These are phyloP conservation scores for Hippophae gyantsensis DNA, from an alignment of 306 rosid species.

Conservation along the genomic window DNA sequence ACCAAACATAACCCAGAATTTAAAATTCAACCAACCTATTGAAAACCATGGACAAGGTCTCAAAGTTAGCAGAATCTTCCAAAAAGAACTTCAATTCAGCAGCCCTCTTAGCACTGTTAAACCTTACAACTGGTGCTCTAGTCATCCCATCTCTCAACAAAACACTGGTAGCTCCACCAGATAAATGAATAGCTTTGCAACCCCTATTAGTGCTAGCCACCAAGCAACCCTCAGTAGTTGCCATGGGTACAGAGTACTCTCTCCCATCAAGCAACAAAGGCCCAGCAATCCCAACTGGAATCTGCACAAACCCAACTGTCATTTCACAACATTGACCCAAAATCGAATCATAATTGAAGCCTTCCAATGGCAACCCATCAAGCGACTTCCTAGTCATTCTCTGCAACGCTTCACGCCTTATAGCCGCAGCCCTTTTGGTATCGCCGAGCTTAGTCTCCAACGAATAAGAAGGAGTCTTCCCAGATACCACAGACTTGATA, in stretches of 20 bases:
- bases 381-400: conserved; percentile 42
- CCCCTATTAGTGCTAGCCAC: conserved; percentile 89
- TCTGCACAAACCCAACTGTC: conserved; percentile 74
- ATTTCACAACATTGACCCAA: conserved; percentile 92
- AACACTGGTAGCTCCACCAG: conserved; percentile 66
- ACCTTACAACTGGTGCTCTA: conserved; percentile 85
- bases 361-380: conserved; percentile 51
- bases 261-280: conserved; percentile 63
- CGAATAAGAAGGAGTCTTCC: conserved; percentile 53
- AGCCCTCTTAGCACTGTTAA: conserved; percentile 55
- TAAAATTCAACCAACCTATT: conserved; percentile 36
- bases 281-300: conserved; percentile 90
- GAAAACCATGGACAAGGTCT: conserved; percentile 48
- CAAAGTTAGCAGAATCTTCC: conserved; percentile 59
- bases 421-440: conserved; percentile 52
- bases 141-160: conserved; percentile 74
- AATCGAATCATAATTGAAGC: conserved; percentile 65
- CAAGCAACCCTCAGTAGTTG: conserved; percentile 82
- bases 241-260: conserved; percentile 78
- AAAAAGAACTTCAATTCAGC: conserved; percentile 61
- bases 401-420: conserved; percentile 60
- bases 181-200: conserved; percentile 64
- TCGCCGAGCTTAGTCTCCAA: conserved; percentile 64
- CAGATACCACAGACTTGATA: conserved; percentile 42
- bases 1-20: neutral